A percentile compares a stretch with the other conserved stretches of the same genome.
Conservation (phyloP, 1,284 basidiomycete genomes). For the Ustilago sp. region DNA sequence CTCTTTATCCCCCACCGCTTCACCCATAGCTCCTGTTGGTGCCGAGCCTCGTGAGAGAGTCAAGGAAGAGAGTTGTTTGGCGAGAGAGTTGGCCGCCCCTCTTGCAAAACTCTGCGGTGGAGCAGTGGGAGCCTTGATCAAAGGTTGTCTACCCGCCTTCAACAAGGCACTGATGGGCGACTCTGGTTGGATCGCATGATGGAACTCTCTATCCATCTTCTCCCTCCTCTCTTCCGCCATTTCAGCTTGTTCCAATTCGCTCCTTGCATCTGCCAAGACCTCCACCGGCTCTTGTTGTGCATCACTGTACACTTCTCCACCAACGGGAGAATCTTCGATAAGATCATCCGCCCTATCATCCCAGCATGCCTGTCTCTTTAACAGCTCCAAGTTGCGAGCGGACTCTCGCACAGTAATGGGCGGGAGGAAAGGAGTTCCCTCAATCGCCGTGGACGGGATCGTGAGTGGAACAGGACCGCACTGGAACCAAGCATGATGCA, state of each 20-base stretch:
- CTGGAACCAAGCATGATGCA: slow-evolving; percentile 86
- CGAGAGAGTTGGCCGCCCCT: slow-evolving; percentile 31
- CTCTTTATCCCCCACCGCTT: slow-evolving; percentile 55
- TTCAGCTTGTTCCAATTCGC: slow-evolving; percentile 53
- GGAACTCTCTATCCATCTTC: slow-evolving; percentile 85
- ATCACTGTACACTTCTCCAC: slow-evolving; percentile 17
- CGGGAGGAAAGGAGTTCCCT: slow-evolving; percentile 80
- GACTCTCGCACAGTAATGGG: slow-evolving; percentile 64
- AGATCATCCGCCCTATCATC: slow-evolving; percentile 55
- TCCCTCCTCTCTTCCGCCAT: slow-evolving; percentile 61
- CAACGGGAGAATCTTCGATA: slow-evolving; percentile 22
- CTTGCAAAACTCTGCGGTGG: slow-evolving; percentile 36
- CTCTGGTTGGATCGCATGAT: slow-evolving; percentile 92
- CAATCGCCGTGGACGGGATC: slow-evolving; percentile 83
- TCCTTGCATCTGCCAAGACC: slow-evolving; percentile 41
- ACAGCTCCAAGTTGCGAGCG: slow-evolving; percentile 56
- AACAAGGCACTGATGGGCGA: slow-evolving; percentile 92
- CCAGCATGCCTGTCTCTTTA: slow-evolving; percentile 61
- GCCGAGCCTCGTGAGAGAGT: slow-evolving; percentile 13
- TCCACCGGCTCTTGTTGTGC: slow-evolving; percentile 34
- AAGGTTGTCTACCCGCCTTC: slow-evolving; percentile 68
- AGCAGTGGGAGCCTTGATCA: slow-evolving; percentile 56
- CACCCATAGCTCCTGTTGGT: not conserved
- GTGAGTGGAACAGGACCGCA: slow-evolving; percentile 82
- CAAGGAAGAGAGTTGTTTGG: slow-evolving; percentile 45